phyloP scores from a whole-genome alignment of 2,329 filamentous ascomycete genomes.

The Arthrobotrys pseudoclavata region DNA sequence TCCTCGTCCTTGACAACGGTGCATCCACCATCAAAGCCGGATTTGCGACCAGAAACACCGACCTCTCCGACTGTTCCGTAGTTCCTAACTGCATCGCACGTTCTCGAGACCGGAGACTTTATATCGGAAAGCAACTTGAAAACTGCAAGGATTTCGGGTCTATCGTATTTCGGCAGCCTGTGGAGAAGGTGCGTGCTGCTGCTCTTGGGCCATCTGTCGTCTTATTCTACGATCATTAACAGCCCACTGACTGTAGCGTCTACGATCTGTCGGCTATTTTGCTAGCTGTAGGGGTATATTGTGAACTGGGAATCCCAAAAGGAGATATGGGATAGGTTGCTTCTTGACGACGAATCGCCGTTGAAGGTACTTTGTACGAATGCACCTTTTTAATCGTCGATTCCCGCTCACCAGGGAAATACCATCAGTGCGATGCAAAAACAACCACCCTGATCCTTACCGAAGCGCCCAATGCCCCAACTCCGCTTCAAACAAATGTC shows the following conservation, averaged over 20 bases:
- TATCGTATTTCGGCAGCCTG: constrained; percentile 84
- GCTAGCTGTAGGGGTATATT: constrained; percentile 75
- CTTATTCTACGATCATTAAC: constrained; percentile 16
- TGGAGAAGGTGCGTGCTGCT: constrained; percentile 75
- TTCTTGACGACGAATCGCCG: constrained; percentile 79
- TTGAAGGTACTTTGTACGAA: constrained; percentile 67
- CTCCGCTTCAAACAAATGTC: constrained; percentile 85
- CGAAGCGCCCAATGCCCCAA: constrained; percentile 86
- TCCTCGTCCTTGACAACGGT: constrained; percentile 93
- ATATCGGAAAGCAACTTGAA: constrained; percentile 82
- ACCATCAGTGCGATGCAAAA: constrained; percentile 75
- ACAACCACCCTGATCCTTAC: constrained; percentile 87
- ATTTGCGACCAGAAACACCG: constrained; percentile 71
- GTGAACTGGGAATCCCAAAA: constrained; percentile 97
- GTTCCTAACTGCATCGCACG: constrained; percentile 92
- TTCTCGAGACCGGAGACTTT: constrained; percentile 81
- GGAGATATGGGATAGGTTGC: constrained; percentile 93
- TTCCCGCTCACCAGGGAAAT: neutral
- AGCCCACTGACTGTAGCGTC: constrained; percentile 35
- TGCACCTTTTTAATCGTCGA: constrained; percentile 45
- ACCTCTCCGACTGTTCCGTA: constrained; percentile 73
- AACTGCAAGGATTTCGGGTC: constrained; percentile 90
- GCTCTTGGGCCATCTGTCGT: neutral
- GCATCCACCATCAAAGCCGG: constrained; percentile 92
- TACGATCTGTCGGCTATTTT: constrained; percentile 6